These are phyloP conservation scores for Somion occarium DNA, from an alignment of 1,284 basidiomycete species.

Conservation along the genomic window DNA sequence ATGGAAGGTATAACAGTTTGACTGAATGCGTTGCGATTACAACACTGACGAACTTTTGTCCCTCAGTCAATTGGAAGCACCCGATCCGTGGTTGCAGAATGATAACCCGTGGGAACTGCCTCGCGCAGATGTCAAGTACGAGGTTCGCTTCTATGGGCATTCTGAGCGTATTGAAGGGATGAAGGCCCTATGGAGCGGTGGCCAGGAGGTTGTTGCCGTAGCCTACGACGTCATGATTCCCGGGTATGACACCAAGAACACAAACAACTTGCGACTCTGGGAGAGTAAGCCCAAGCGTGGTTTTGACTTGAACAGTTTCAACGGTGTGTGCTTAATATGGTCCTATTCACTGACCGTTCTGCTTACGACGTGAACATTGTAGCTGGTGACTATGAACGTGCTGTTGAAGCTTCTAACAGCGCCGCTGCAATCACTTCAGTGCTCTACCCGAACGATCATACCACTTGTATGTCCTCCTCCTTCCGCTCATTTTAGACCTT, in stretches of 20 bases:
- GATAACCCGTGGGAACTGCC: slow-evolving; percentile 89
- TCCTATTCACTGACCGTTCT: not conserved
- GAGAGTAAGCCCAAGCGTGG: slow-evolving; percentile 87
- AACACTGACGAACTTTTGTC: too few relatives aligned
- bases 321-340: slow-evolving; percentile 44
- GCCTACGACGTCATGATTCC: slow-evolving; percentile 92
- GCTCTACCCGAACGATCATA: slow-evolving; percentile 83
- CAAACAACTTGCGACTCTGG: slow-evolving; percentile 78
- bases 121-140: slow-evolving; percentile 76
- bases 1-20: slow-evolving; percentile 46
- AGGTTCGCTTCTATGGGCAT: slow-evolving; percentile 83
- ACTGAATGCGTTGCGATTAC: too few relatives aligned
- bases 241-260: slow-evolving; percentile 74
- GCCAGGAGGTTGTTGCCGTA: slow-evolving; percentile 86
- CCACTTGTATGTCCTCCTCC: slow-evolving; percentile 43
- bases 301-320: slow-evolving; percentile 91
- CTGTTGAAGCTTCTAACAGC: slow-evolving; percentile 81
- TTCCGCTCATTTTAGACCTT: not conserved
- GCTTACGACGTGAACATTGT: not conserved
- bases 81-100: slow-evolving; percentile 88
- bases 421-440: slow-evolving; percentile 91
- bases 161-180: slow-evolving; percentile 54
- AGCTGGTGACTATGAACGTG: slow-evolving; percentile 88
- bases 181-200: slow-evolving; percentile 79
- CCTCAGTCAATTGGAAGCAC: slow-evolving; percentile 73